These are phyloP conservation scores for Fusarium verticillioides DNA, from an alignment of 2,329 filamentous ascomycete genomes.

Conservation along the genomic window DNA sequence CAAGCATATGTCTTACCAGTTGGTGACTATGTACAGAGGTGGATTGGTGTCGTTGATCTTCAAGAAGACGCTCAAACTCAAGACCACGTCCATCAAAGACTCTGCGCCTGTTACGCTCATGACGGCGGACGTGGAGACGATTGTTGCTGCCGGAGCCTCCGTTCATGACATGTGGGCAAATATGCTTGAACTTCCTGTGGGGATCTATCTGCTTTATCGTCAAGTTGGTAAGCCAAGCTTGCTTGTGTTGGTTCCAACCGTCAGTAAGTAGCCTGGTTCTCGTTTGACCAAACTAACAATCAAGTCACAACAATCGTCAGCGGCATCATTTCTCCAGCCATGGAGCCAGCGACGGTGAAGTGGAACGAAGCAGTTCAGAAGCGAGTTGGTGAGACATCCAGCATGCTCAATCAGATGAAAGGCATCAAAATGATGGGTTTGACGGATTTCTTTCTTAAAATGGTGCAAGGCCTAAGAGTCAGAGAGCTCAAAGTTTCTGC, in stretches of 20 bases:
- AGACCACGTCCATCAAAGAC: slow-evolving; percentile 47
- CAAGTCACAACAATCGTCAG: slow-evolving; percentile 37
- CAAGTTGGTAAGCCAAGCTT: slow-evolving; percentile 49
- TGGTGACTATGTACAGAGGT: slow-evolving; percentile 52
- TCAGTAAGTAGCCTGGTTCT: slow-evolving; percentile 32
- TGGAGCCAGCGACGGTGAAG: slow-evolving; percentile 49
- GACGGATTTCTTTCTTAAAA: slow-evolving; percentile 45
- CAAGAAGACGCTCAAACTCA: slow-evolving; percentile 55
- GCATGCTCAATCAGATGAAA: slow-evolving; percentile 56
- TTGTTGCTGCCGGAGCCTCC: slow-evolving; percentile 41
- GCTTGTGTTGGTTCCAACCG: slow-evolving; percentile 44
- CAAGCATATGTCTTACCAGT: slow-evolving; percentile 50
- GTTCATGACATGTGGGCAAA: slow-evolving; percentile 55
- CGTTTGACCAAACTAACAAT: neutral
- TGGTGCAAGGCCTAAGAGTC: slow-evolving; percentile 51
- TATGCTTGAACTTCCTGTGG: slow-evolving; percentile 52
- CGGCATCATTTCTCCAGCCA: slow-evolving; percentile 38
- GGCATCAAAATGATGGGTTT: slow-evolving; percentile 58
- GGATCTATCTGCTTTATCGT: slow-evolving; percentile 50
- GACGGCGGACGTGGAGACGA: slow-evolving; percentile 57
- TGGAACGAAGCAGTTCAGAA: slow-evolving; percentile 56
- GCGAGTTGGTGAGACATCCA: slow-evolving; percentile 53
- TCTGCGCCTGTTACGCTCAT: slow-evolving; percentile 57
- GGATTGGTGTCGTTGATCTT: slow-evolving; percentile 60
- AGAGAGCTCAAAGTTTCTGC: slow-evolving; percentile 54